These are phyloP conservation scores for Gnomoniopsis smithogilvyi DNA, from an alignment of 2,329 filamentous ascomycete genomes.

Conservation along the genomic window DNA sequence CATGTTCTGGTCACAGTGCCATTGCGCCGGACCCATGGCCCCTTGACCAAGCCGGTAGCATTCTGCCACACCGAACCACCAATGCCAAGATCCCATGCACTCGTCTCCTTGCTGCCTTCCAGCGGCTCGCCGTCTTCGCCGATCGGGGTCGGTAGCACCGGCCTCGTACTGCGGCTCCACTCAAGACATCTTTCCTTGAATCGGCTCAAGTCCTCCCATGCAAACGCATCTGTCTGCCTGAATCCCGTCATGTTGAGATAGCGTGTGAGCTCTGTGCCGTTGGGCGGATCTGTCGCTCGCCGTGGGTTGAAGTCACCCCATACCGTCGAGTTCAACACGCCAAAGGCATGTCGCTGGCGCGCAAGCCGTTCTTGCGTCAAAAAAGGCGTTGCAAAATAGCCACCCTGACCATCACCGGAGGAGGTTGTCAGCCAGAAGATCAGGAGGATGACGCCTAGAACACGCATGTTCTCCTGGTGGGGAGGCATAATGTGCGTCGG, in stretches of 20 bases:
- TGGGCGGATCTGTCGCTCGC: conserved; percentile 24
- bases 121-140: conserved; percentile 41
- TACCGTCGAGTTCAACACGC: conserved; percentile 50
- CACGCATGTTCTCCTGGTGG: conserved; percentile 40
- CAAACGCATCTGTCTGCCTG: conserved; percentile 68
- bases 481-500: conserved; percentile 40
- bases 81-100: conserved; percentile 27
- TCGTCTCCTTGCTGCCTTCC: neutral
- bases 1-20: conserved; percentile 43
- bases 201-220: conserved; percentile 68
- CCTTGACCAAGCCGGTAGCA: conserved; percentile 71
- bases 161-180: conserved; percentile 53
- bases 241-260: conserved; percentile 77
- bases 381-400: conserved; percentile 40
- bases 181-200: conserved; percentile 65
- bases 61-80: conserved; percentile 66
- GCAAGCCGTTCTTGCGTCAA: conserved; percentile 43
- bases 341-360: conserved; percentile 50
- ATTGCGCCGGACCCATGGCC: conserved; percentile 67
- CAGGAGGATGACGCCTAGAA: conserved; percentile 41
- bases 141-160: conserved; percentile 35
- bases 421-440: conserved; percentile 42
- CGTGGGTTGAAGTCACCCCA: conserved; percentile 60
- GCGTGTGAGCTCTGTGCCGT: conserved; percentile 30
- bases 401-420: conserved; percentile 36